Base-by-base conservation (phyloP, 441 rosid genomes). In the Adansonia grandidieri region DNA sequence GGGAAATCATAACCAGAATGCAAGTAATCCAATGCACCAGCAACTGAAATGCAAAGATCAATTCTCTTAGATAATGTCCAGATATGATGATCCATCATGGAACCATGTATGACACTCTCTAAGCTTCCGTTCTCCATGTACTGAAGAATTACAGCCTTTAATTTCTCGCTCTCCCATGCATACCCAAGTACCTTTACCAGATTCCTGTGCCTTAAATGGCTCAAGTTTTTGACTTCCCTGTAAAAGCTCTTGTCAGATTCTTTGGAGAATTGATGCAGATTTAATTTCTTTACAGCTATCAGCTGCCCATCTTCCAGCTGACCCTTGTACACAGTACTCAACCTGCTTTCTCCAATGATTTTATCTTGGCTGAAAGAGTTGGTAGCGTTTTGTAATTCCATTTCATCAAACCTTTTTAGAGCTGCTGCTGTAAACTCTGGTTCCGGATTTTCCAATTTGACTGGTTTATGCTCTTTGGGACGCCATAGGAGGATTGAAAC, bases 291-390 rank as follows among this genome's bases (percentile, higher is more conserved):
- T n/a, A 93, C 92, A 20, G 91, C 98, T 67, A 93, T 75, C 11
- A 76, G 77, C 83, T 83, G 77, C 10, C 92, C 93, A 50, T 90
- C 93, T 62, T 89, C 89, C 44, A 93, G 65, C 28, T 71, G 85
- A 47, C 97, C 98, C 82, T 84, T 90, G 89, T 93, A 95, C 54
- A 95, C 98, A 0, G 93, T 92, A 80, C 98, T 95, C 83, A 95
- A 81, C 72, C 87, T 89, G 87, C 98, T 89, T 37, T 90, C 62
- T 14, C 98, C 97, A 4, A 92, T 81, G 73, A 93, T 85, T 73
- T 90, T 91, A 28, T 76, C 85, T 60, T 66, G 80, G 50, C 84
- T 84, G 87, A 93, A 95, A 72, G 74, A 84, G 68, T 60, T 72
- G 14, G 98, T 92, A 5, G 98, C 97, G 51, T n/a, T 68, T 73